A percentile compares a stretch with the other conserved stretches of the same genome.
phyloP scores from a whole-genome alignment of 768 basidiomycete genomes.

The Steccherinum ochraceum region DNA sequence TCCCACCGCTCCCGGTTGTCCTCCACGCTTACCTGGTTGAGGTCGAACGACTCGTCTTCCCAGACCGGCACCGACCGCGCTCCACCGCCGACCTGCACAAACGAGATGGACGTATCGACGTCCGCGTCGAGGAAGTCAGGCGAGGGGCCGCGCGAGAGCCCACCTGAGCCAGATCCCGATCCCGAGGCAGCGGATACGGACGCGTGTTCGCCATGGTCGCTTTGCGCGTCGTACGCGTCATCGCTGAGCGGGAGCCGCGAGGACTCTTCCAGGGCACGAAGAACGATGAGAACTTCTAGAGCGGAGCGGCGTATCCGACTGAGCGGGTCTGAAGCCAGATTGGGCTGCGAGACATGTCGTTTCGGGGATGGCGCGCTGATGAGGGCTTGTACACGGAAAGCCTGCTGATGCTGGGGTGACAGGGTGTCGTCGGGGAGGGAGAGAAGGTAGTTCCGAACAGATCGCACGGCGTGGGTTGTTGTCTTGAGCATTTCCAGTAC shows the following conservation, averaged over 20 bases:
- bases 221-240: conserved; percentile 78
- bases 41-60: conserved; percentile 55
- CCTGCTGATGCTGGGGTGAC: conserved; percentile 23
- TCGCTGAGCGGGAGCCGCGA: conserved; percentile 71
- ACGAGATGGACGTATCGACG: conserved; percentile 54
- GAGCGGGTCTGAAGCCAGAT: conserved; percentile 49
- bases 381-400: conserved; percentile 51
- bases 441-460: conserved; percentile 78
- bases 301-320: conserved; percentile 69
- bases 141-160: conserved; percentile 38
- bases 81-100: conserved; percentile 63
- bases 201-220: conserved; percentile 50
- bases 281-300: conserved; percentile 73
- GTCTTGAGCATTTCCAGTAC: conserved; percentile 68
- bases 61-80: conserved; percentile 68
- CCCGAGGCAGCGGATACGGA: conserved; percentile 21
- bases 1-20: conserved; percentile 76
- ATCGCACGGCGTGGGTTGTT: conserved; percentile 76
- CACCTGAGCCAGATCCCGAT: conserved; percentile 11
- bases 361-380: conserved; percentile 27
- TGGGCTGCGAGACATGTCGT: conserved; percentile 26
- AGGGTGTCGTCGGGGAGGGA: conserved; percentile 71
- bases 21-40: conserved; percentile 40
- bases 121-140: conserved; percentile 22
- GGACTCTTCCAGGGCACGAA: conserved; percentile 77